Percentiles rank a stretch among this genome's conserved stretches.
phyloP scores from a whole-genome alignment of 176 grass and related monocot genomes.

The Pharus latifolius region DNA sequence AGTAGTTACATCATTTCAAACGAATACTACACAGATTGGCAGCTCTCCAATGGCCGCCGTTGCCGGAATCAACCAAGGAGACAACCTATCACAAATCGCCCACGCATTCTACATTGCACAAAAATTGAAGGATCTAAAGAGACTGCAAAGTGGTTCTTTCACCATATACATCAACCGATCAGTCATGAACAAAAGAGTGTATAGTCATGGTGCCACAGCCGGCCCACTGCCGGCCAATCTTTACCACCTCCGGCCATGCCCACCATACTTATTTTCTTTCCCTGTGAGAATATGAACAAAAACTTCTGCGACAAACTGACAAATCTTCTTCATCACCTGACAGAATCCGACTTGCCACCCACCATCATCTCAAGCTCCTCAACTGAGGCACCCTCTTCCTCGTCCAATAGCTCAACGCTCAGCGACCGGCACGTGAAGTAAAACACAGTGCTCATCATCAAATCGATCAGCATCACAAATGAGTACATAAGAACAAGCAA shows the following conservation, averaged over 20 bases:
- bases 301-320: slow-evolving; percentile 18
- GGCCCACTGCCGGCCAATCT: background rate
- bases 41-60: background rate
- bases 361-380: slow-evolving; percentile 45
- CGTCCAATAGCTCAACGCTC: slow-evolving; percentile 33
- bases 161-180: background rate
- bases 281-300: slow-evolving; percentile 31
- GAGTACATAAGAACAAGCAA: slow-evolving; percentile 89
- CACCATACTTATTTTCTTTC: slow-evolving; percentile 42
- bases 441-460: slow-evolving; percentile 85
- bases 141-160: slow-evolving; percentile 7
- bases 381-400: slow-evolving; percentile 4
- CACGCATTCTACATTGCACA: background rate
- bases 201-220: background rate
- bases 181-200: background rate
- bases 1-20: slow-evolving; percentile 39
- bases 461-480: slow-evolving; percentile 74
- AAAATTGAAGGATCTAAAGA: slow-evolving; percentile 2
- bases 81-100: background rate
- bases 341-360: slow-evolving; percentile 4
- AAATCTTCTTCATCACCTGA: slow-evolving; percentile 32
- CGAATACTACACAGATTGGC: slow-evolving; percentile 31
- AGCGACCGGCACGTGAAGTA: slow-evolving; percentile 91
- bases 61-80: background rate
- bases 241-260: background rate